phyloP scores from a whole-genome alignment of 2,329 filamentous ascomycete genomes.

The Diaporthe nobilis region DNA sequence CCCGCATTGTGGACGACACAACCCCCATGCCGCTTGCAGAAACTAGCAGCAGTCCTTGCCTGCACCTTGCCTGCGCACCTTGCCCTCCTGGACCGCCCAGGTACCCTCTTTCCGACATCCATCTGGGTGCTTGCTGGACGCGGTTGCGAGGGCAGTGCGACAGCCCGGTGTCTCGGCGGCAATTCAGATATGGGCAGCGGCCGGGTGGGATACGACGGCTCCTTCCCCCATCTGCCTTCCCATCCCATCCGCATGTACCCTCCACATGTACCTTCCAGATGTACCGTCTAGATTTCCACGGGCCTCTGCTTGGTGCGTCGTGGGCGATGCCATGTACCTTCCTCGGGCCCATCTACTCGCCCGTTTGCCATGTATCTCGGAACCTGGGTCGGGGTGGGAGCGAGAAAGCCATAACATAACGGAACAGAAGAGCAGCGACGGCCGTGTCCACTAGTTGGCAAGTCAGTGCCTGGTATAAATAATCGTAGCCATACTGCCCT shows the following conservation, averaged over 20 bases:
- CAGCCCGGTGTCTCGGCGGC: constrained; percentile 36
- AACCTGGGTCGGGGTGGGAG: constrained; percentile 2
- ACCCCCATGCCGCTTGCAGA: constrained; percentile 39
- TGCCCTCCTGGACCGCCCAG: background rate
- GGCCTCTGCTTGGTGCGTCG: background rate
- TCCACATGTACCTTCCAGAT: background rate
- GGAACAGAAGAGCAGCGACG: background rate
- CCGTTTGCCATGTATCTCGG: constrained; percentile 7
- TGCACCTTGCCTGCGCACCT: background rate
- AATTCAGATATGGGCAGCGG: constrained; percentile 21
- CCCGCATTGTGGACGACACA: constrained; percentile 22
- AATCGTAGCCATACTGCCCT: constrained; percentile 32
- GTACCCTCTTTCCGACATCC: constrained; percentile 34
- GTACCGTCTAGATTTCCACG: background rate
- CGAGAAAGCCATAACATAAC: constrained; percentile 23
- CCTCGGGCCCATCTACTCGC: constrained; percentile 2
- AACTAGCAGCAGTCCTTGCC: constrained; percentile 37
- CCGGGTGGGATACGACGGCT: constrained; percentile 16
- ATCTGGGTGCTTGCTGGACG: constrained; percentile 2
- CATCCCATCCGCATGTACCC: background rate
- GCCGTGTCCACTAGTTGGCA: constrained; percentile 34
- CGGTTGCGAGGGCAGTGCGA: constrained; percentile 21
- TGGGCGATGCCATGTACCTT: constrained; percentile 7
- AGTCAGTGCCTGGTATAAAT: constrained; percentile 40
- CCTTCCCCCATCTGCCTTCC: background rate